These are phyloP conservation scores for Diplogelasinospora grovesii DNA, from an alignment of 495 filamentous ascomycete species.

Conservation along the genomic window DNA sequence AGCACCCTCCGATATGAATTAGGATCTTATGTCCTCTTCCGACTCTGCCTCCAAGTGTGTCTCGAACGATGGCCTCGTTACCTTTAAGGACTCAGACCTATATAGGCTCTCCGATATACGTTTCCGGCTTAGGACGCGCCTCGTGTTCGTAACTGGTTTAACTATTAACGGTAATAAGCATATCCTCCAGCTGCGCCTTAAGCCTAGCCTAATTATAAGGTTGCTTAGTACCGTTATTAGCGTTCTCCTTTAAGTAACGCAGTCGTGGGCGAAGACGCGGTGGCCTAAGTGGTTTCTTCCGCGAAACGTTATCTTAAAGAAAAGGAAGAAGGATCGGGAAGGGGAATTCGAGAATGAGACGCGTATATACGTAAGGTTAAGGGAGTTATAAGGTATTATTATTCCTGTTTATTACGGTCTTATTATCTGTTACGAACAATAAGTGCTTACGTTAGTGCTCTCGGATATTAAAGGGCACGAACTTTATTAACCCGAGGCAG, in stretches of 20 bases:
- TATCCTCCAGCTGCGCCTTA: constrained; percentile 1
- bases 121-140: constrained; percentile 5
- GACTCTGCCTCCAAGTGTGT: background rate
- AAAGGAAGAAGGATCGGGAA: constrained; percentile 5
- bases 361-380: background rate
- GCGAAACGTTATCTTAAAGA: constrained; percentile 6
- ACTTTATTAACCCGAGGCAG: constrained; percentile 5
- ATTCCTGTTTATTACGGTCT: constrained; percentile 4
- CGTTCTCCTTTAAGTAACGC: constrained; percentile 5
- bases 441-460: constrained; percentile 3
- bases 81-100: background rate
- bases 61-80: background rate
- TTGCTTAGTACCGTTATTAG: constrained; percentile 2
- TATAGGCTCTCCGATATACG: constrained; percentile 4
- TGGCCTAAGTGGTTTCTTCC: constrained; percentile 8
- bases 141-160: constrained; percentile 5
- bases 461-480: constrained; percentile 5
- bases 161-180: constrained; percentile 1
- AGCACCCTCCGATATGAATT: background rate
- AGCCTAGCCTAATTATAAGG: constrained; percentile 6
- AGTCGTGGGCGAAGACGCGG: constrained; percentile 6
- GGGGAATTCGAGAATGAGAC: constrained; percentile 6
- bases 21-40: background rate
- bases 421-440: constrained; percentile 5
- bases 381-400: constrained; percentile 2